Evolutionary conservation across 2,329 filamentous ascomycete species (phyloP), one percentile per base, ranked within the genome.

Genomic region (Aureobasidium zeae): DNA sequence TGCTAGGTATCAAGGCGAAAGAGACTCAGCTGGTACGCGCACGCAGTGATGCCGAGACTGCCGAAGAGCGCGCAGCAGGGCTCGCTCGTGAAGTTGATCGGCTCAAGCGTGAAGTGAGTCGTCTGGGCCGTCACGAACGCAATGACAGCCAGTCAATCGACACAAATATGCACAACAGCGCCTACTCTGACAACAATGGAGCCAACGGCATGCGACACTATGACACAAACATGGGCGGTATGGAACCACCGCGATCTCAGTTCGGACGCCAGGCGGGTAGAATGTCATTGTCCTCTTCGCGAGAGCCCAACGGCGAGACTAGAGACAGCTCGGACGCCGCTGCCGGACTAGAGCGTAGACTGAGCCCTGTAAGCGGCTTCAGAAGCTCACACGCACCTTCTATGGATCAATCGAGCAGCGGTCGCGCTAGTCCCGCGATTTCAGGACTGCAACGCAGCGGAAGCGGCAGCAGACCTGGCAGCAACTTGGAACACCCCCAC

Each of bases 1-100:
- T 95, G 0, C 72, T 98, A 30, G 91, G 87, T 54, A 93, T 98
- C 67, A 96, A 96, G 63, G 91, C 61, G 32, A 98, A 98, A 64
- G 91, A 98, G 63, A 96, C 91, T 3, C 91, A 98, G 56, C 74
- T 98, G 4, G 89, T 96, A 8, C 81, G 91, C 32, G 88, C 91
- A 9, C 76, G 88, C 44, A 87, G 84, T 52, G 91, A 98, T 57
- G 84, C 83, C 22, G 89, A 96, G 61, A 79, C 85, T 0, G 85
- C 88, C 0, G 87, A 95, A 59, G 81, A 87, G 55, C 82, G 80
- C 47, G 87, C 91, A 41, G 85, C 91, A 49, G 81, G 85, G 46
- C 74, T 94, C 42, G 74, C 83, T 49, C 79, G 88, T 43, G 91
- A 98, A 65, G 81, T 95, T 34, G 91, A 98, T 52, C 77, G 91